Conservation (phyloP, 148 eudicot genomes). For the Camellia sinensis region DNA sequence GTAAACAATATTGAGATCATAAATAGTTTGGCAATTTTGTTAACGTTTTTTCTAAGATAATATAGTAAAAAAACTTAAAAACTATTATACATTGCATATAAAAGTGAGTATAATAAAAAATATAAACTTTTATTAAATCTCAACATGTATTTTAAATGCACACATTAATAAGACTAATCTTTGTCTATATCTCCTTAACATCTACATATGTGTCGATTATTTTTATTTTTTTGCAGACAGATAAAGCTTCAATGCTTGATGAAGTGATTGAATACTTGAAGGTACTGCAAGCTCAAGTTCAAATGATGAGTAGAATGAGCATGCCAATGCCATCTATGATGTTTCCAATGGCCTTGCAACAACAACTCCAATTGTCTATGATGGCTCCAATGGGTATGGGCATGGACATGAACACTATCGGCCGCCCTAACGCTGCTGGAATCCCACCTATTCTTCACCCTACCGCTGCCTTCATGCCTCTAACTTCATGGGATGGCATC, state of each 20-base stretch:
- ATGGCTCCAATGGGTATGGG: slow-evolving; percentile 58
- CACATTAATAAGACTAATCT: too few relatives aligned
- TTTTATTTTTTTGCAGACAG: slow-evolving; percentile 37
- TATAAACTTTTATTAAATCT: too few relatives aligned
- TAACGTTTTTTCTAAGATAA: too few relatives aligned
- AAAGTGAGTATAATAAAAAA: too few relatives aligned
- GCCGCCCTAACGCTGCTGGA: slow-evolving; percentile 32
- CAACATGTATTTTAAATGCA: too few relatives aligned
- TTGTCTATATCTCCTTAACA: too few relatives aligned
- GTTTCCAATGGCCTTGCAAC: slow-evolving; percentile 73
- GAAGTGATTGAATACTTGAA: slow-evolving; percentile 83
- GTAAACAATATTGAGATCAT: too few relatives aligned
- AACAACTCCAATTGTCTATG: slow-evolving; percentile 73
- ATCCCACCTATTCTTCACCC: slow-evolving; percentile 35
- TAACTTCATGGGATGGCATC: slow-evolving; percentile 46
- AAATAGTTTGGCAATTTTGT: too few relatives aligned
- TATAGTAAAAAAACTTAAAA: too few relatives aligned
- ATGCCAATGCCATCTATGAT: slow-evolving; percentile 58
- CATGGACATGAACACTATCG: slow-evolving; percentile 48
- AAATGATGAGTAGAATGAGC: slow-evolving; percentile 60
- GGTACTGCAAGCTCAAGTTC: slow-evolving; percentile 70
- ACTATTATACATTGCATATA: too few relatives aligned
- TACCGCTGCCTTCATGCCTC: slow-evolving; percentile 34
- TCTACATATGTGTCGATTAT: too few relatives aligned
- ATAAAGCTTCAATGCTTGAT: slow-evolving; percentile 91